A percentile compares a stretch with the other conserved stretches of the same genome.
phyloP scores from a whole-genome alignment of 805 yeast species.

The Jamesozyma hellenica region DNA sequence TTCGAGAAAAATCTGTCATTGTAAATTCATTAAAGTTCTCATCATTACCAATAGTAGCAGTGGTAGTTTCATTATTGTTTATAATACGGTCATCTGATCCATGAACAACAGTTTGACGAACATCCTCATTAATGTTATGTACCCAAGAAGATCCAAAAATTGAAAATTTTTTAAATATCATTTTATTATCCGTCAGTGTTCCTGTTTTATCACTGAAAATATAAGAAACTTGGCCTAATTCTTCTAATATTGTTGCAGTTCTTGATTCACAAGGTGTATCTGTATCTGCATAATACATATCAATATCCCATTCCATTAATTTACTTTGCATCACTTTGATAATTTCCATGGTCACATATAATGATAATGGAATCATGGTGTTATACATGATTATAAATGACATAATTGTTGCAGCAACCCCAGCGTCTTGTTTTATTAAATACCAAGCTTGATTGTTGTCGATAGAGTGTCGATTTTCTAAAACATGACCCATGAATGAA shows the following conservation, averaged over 20 bases:
- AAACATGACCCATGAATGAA: conserved; percentile 68
- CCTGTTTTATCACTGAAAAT: conserved; percentile 96
- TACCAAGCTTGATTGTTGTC: conserved; percentile 58
- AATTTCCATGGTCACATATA: conserved; percentile 93
- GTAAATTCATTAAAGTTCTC: conserved; percentile 7
- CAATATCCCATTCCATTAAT: conserved; percentile 80
- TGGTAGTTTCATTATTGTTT: neutral
- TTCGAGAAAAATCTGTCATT: neutral
- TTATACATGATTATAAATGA: conserved; percentile 95
- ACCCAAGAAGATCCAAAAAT: conserved; percentile 85
- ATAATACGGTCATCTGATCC: conserved; percentile 14
- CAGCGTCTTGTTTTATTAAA: conserved; percentile 59
- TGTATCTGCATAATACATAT: conserved; percentile 78
- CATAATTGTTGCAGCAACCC: conserved; percentile 84
- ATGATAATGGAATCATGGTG: conserved; percentile 86
- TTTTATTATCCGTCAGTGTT: conserved; percentile 85
- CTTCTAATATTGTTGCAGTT: conserved; percentile 92
- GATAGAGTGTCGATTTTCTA: conserved; percentile 33
- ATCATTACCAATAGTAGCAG: neutral
- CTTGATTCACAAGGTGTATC: conserved; percentile 91
- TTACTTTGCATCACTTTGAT: conserved; percentile 81
- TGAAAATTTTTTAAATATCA: conserved; percentile 84
- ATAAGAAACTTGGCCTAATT: conserved; percentile 92
- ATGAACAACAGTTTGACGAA: neutral
- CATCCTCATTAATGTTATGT: conserved; percentile 50